Base-by-base conservation (phyloP, 1,284 basidiomycete genomes). In the Tilletia setariae region DNA sequence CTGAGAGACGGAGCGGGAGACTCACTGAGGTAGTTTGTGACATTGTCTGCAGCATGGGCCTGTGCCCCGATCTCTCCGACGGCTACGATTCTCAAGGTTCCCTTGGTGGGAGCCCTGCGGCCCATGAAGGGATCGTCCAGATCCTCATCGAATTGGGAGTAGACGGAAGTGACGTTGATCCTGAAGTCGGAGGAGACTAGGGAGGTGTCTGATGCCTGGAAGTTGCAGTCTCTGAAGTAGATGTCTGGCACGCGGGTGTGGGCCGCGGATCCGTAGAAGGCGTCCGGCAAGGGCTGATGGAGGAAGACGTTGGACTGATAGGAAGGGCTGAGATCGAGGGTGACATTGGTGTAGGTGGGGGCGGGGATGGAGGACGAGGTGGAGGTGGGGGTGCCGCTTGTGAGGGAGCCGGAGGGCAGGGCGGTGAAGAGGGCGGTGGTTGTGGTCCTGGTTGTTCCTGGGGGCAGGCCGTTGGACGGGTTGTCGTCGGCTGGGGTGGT, bases 101-200 rank as follows among this genome's bases (percentile, higher is more conserved):
- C 78, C 13, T 66, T 64, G 43, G 67, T 32, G 66, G 72, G 72
- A 0, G 65, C 67, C 0, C 59, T 44, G 13, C 71, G 49, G 23
- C 74, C 70, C 15, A 70, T 62, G 35, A 46, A 40, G n/a, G 32
- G 40, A 43, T 63, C 65, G 59, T 40, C 59, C 43, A 68, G 67
- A 15, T 65, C 67, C 49, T 70, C 32, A 25, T 80, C 77, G 69
- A 78, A 73, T 42, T 80, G 78, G 46, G 72, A 70, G 56, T 78
- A 80, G 25, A 80, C 72, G 51, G 77, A 72, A n/a, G 77, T 78
- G 63, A 80, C 68, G 71, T 80, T 80, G 77, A 79, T 64, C n/a
- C 76, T 69, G 25, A 68, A 40, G 19, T 69, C 64, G 11, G 77
- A 35, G 47, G 73, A 72, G 30, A 74, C 70, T 43, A 74, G 67